Conservation (phyloP, 129 eudicot species). For the Tanacetum coccineum region DNA sequence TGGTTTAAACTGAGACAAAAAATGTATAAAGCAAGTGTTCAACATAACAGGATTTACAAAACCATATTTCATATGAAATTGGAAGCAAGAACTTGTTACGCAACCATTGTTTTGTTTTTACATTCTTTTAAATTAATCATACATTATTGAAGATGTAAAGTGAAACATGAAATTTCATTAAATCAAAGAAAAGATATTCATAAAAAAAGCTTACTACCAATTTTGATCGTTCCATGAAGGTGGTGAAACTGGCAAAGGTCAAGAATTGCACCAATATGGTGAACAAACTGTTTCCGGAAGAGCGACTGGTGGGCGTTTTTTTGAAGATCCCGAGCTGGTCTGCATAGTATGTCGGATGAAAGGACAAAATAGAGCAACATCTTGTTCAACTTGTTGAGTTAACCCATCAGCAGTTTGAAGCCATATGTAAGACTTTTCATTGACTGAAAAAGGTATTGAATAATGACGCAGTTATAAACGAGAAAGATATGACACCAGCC, state of each 20-base stretch:
- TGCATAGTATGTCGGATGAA: slow-evolving; percentile 47
- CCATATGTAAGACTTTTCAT: slow-evolving; percentile 66
- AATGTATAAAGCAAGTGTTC: too few species aligned
- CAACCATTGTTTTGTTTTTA: not conserved
- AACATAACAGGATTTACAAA: too few species aligned
- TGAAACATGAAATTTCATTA: slow-evolving; percentile 13
- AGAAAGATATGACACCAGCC: not conserved
- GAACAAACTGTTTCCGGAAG: slow-evolving; percentile 57
- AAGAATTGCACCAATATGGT: slow-evolving; percentile 43
- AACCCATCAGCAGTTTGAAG: slow-evolving; percentile 68
- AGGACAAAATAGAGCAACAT: slow-evolving; percentile 62
- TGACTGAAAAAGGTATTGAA: slow-evolving; percentile 2
- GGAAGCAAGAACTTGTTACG: not conserved
- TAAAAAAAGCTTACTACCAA: slow-evolving; percentile 34
- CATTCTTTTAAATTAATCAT: not conserved
- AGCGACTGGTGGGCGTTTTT: slow-evolving; percentile 42
- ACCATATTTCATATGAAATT: too few species aligned
- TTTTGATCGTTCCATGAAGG: slow-evolving; percentile 56
- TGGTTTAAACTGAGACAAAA: not conserved
- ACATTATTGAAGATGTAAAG: not conserved
- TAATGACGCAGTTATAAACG: not conserved
- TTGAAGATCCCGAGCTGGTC: slow-evolving; percentile 53
- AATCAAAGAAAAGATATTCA: not conserved
- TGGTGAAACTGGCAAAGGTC: slow-evolving; percentile 71
- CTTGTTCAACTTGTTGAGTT: slow-evolving; percentile 68